These are phyloP conservation scores for Talaromyces sp. DNA, from an alignment of 2,329 filamentous ascomycete genomes.

Conservation along the genomic window DNA sequence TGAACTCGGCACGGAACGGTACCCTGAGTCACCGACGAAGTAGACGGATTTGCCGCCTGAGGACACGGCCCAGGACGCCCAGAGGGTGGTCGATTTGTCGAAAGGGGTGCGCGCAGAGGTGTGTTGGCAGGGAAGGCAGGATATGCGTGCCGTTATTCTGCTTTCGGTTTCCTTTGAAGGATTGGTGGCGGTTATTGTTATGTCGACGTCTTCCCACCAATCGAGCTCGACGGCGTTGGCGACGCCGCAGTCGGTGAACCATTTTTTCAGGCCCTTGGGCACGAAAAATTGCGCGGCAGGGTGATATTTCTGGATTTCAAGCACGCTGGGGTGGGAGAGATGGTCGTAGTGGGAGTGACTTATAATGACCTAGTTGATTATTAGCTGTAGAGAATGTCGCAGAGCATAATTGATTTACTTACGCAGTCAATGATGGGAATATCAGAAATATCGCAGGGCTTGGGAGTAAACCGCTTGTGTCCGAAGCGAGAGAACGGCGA, in stretches of 20 bases:
- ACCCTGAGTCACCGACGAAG: slow-evolving; percentile 67
- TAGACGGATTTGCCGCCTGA: slow-evolving; percentile 24
- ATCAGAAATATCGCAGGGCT: slow-evolving; percentile 19
- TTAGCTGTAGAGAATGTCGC: neutral
- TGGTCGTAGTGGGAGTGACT: slow-evolving; percentile 22
- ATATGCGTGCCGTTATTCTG: slow-evolving; percentile 11
- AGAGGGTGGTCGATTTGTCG: slow-evolving; percentile 18
- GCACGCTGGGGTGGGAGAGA: slow-evolving; percentile 18
- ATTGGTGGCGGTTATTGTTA: neutral
- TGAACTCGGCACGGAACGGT: slow-evolving; percentile 67
- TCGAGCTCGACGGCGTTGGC: slow-evolving; percentile 18
- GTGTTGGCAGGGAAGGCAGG: slow-evolving; percentile 20
- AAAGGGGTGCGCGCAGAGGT: slow-evolving; percentile 19
- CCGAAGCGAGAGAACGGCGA: slow-evolving; percentile 62
- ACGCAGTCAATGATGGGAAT: slow-evolving; percentile 21
- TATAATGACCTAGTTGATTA: slow-evolving; percentile 18
- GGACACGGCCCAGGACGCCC: slow-evolving; percentile 24
- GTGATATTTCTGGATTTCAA: slow-evolving; percentile 20
- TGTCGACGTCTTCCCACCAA: slow-evolving; percentile 22
- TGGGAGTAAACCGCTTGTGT: slow-evolving; percentile 21
- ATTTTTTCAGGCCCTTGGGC: slow-evolving; percentile 20
- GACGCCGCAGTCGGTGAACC: slow-evolving; percentile 21
- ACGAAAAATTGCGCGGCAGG: slow-evolving; percentile 20
- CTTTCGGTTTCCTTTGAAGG: neutral
- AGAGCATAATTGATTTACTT: neutral